phyloP scores from a whole-genome alignment of 768 basidiomycete species.

The Suillus spraguei region DNA sequence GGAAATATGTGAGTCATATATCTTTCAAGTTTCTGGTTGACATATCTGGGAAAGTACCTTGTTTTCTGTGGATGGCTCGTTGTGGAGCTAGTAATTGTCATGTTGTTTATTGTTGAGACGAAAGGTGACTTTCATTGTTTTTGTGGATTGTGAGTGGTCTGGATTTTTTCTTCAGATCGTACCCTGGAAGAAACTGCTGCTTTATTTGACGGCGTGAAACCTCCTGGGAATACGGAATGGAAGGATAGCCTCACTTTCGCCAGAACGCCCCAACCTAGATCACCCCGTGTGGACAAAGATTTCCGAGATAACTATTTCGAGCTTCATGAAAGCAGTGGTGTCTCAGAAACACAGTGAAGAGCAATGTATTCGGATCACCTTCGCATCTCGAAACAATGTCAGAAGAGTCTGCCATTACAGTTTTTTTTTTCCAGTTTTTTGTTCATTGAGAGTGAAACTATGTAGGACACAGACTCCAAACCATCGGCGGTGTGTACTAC shows the following conservation, averaged over 20 bases:
- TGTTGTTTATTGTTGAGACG: constrained; percentile 60
- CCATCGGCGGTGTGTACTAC: too few species aligned
- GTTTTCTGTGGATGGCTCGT: constrained; percentile 67
- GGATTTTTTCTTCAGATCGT: constrained; percentile 40
- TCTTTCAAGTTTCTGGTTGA: not conserved
- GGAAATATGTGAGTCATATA: constrained; percentile 44
- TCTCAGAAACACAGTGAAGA: constrained; percentile 1
- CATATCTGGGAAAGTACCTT: constrained; percentile 42
- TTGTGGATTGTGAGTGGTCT: constrained; percentile 11
- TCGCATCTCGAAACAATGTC: constrained; percentile 11
- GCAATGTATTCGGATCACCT: too few species aligned
- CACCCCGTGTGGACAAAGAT: constrained; percentile 10
- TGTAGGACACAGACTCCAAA: too few species aligned
- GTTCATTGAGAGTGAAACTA: too few species aligned
- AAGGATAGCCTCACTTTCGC: constrained; percentile 43
- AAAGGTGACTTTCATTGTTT: constrained; percentile 43
- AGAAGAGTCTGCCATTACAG: constrained; percentile 7
- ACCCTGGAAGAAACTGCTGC: constrained; percentile 77
- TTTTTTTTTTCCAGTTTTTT: too few species aligned
- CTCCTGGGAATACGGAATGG: constrained; percentile 41
- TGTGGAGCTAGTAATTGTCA: constrained; percentile 60
- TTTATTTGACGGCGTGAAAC: constrained; percentile 60
- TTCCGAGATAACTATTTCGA: constrained; percentile 11
- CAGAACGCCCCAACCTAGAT: not conserved
- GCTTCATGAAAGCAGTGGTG: constrained; percentile 4